Evolutionary conservation across 148 eudicot genomes (phyloP).

Genomic region (Silene latifolia): DNA sequence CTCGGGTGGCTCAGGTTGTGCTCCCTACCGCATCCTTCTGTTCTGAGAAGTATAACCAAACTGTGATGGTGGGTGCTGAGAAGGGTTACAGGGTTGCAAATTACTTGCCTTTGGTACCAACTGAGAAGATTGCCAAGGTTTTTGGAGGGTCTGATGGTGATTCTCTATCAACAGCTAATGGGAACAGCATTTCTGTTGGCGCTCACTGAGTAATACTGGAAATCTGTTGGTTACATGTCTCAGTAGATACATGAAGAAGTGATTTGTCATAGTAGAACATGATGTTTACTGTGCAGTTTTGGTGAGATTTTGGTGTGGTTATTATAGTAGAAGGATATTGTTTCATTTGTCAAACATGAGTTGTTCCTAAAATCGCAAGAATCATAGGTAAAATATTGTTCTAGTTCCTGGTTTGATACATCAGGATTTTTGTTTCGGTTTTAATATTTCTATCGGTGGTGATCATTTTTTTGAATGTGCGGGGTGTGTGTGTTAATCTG

Average conservation of each 20-base stretch:
- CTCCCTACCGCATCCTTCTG: slow-evolving; percentile 75
- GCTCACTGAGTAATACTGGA: slow-evolving; percentile 14
- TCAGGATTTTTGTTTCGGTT: not conserved
- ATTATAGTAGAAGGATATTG: not conserved
- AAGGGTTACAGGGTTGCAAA: slow-evolving; percentile 74
- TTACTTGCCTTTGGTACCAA: slow-evolving; percentile 82
- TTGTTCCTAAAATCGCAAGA: not conserved
- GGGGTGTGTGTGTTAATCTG: no score
- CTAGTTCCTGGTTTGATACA: not conserved
- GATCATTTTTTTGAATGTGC: not conserved
- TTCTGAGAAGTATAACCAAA: slow-evolving; percentile 72
- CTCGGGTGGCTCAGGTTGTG: slow-evolving; percentile 63
- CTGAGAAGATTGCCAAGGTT: slow-evolving; percentile 73
- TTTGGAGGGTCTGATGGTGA: slow-evolving; percentile 30
- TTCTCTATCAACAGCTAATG: not conserved
- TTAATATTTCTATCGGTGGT: no score
- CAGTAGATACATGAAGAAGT: not conserved
- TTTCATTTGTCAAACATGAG: not conserved
- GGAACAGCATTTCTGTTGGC: slow-evolving; percentile 13
- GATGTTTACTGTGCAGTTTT: slow-evolving; percentile 24
- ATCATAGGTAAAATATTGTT: slow-evolving; percentile 8
- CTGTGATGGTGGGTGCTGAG: slow-evolving; percentile 57
- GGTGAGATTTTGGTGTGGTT: slow-evolving; percentile 1
- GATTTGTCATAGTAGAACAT: slow-evolving; percentile 6
- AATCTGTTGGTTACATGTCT: not conserved